phyloP scores from a whole-genome alignment of 1,139 yeast species.

The Saccharomyces hybrid region DNA sequence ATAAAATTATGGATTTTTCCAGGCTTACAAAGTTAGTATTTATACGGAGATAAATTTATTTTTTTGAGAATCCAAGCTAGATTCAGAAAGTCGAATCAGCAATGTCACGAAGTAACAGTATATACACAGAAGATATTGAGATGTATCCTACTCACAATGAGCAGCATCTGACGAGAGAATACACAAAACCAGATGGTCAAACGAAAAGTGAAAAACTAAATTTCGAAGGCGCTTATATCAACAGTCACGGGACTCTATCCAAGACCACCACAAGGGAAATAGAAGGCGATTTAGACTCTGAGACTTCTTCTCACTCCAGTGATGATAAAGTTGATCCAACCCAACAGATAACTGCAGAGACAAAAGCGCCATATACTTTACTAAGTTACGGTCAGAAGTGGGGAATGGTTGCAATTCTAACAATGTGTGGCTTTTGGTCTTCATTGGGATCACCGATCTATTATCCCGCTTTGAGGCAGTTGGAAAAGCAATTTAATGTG shows the following conservation, averaged over 20 bases:
- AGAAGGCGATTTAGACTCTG: conserved; percentile 7
- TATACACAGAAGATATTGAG: background rate
- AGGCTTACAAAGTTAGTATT: background rate
- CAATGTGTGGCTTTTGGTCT: conserved; percentile 32
- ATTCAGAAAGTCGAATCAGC: background rate
- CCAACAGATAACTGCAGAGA: conserved; percentile 2
- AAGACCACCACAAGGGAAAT: conserved; percentile 17
- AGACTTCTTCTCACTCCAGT: conserved; percentile 4
- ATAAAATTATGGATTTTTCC: background rate
- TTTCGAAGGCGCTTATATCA: background rate
- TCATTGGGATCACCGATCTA: conserved; percentile 32
- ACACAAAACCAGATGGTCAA: background rate
- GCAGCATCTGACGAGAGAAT: conserved; percentile 1
- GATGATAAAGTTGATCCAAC: conserved; percentile 4
- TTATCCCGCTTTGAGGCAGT: conserved; percentile 31
- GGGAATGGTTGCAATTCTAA: conserved; percentile 27
- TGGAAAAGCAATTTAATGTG: conserved; percentile 47
- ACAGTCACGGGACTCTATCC: conserved; percentile 26
- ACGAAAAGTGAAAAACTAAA: background rate
- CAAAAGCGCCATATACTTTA: conserved; percentile 20
- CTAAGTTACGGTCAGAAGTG: conserved; percentile 25
- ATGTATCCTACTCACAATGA: conserved; percentile 4
- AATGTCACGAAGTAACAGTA: background rate
- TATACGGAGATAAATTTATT: background rate
- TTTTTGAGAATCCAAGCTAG: background rate